Evolutionary conservation across 305 asterid species (phyloP), one percentile per base, ranked within the genome.

Genomic region (Withania somnifera): DNA sequence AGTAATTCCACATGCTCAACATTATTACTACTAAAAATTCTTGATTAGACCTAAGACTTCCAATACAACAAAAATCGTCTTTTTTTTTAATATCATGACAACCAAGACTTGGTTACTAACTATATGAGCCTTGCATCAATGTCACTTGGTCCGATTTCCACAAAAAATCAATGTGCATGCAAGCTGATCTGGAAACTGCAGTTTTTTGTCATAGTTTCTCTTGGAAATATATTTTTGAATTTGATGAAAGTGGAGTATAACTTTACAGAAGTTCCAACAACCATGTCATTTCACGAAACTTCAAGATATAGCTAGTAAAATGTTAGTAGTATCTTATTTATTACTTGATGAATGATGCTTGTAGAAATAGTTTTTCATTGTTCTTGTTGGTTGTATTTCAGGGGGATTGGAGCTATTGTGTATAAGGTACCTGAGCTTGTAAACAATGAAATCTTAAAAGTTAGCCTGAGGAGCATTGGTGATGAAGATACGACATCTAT

Each of bases 371-470:
- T 15, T 45, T 42, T 73, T 82, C 32, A 51, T 81, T 68, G 1
- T 78, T 32, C 13, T 73, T 47, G 61, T 78, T 78, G 81, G 34
- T 63, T 82, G 68, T 36, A 52, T 38, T 52, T 7, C 42, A 93
- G 98, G 93, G 96, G 93, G 63, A 93, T 95, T 11, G 98, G 98
- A 83, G 98, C 98, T 54, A 88, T 93, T 83, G 95, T 93, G 51
- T 93, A 95, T 83, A 86, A 86, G 86, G 93, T 93, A 71, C 95
- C 95, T 14, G 96, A 91, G 84, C 97, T 92, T 87, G 88, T 86
- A 83, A 90, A 90, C 75, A 90, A 91, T 81, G 88, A 51, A 0
- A 76, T 88, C 58, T 77, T 93, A 88, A 95, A 95, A 84, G 87
- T 95, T 83, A 95, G 98, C 92, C 85, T 95, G 71, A 87, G 98